These are phyloP conservation scores for Elsinoe perseae DNA, from an alignment of 2,329 filamentous ascomycete species.

Conservation along the genomic window DNA sequence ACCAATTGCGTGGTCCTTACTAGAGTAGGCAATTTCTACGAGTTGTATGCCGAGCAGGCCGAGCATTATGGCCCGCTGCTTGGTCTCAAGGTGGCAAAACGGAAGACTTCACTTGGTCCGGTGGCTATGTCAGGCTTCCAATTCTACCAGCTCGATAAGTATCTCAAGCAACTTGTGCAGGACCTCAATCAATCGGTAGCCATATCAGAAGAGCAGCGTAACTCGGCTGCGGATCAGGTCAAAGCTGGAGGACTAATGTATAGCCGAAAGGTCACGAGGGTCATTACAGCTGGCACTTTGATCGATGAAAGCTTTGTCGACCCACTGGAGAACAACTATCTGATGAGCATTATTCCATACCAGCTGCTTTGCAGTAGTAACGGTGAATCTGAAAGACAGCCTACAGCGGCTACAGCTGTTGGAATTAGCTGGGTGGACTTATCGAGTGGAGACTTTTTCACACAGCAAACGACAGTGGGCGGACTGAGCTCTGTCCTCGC, in stretches of 20 bases:
- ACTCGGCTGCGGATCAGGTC: constrained; percentile 59
- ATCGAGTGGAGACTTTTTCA: constrained; percentile 90
- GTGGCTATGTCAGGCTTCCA: constrained; percentile 96
- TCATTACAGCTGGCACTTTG: constrained; percentile 88
- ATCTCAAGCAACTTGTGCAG: constrained; percentile 85
- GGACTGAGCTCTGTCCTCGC: constrained; percentile 74
- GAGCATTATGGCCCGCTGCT: constrained; percentile 79
- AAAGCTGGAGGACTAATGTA: constrained; percentile 74
- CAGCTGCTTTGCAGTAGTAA: constrained; percentile 16
- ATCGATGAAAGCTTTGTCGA: constrained; percentile 98
- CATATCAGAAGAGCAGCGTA: constrained; percentile 85
- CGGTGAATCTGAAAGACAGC: neutral
- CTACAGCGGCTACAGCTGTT: constrained; percentile 32
- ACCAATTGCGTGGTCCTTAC: constrained; percentile 86
- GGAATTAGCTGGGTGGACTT: constrained; percentile 92
- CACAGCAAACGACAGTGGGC: constrained; percentile 63
- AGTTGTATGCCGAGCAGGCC: constrained; percentile 94
- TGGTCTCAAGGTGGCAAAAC: constrained; percentile 76
- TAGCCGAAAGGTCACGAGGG: constrained; percentile 73
- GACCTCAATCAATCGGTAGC: constrained; percentile 87
- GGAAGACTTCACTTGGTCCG: constrained; percentile 67
- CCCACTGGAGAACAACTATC: constrained; percentile 85
- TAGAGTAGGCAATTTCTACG: constrained; percentile 91
- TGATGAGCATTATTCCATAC: constrained; percentile 67
- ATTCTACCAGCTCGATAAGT: constrained; percentile 84